Evolutionary conservation across 2,329 filamentous ascomycete genomes (phyloP).

Genomic region (Sclerotinia trifoliorum): DNA sequence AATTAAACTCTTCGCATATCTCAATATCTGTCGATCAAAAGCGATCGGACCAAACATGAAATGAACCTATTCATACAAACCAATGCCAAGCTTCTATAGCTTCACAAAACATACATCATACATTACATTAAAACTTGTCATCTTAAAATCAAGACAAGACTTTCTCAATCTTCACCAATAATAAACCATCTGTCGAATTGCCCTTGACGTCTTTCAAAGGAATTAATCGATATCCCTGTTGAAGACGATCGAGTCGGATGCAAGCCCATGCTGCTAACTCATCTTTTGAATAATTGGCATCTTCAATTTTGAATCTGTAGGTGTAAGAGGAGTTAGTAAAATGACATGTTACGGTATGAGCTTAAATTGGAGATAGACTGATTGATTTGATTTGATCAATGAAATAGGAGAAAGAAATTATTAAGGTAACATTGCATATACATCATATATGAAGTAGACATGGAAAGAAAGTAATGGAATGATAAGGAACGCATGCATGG

Average conservation of each 20-base stretch:
- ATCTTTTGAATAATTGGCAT: slow-evolving; percentile 79
- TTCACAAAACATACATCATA: slow-evolving; percentile 5
- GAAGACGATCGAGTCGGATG: slow-evolving; percentile 77
- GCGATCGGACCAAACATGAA: background rate
- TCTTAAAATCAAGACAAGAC: slow-evolving; percentile 21
- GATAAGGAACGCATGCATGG: background rate
- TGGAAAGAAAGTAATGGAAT: background rate
- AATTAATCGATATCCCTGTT: slow-evolving; percentile 73
- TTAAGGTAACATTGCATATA: background rate
- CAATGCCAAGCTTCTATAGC: background rate
- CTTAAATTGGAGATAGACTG: too few relatives aligned
- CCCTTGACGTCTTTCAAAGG: slow-evolving; percentile 71
- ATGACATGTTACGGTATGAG: background rate
- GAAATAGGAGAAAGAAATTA: background rate
- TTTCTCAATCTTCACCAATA: slow-evolving; percentile 76
- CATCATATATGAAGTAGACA: background rate
- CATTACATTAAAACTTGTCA: slow-evolving; percentile 7
- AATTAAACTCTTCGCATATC: background rate
- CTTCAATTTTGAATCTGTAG: slow-evolving; percentile 71
- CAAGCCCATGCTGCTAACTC: slow-evolving; percentile 85
- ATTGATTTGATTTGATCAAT: background rate
- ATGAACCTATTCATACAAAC: background rate
- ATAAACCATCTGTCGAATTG: slow-evolving; percentile 60
- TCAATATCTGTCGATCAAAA: too few relatives aligned
- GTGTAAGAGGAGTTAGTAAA: slow-evolving; percentile 7